Base-by-base conservation (phyloP, 2,329 filamentous ascomycete species). In the Fusarium buxicola region DNA sequence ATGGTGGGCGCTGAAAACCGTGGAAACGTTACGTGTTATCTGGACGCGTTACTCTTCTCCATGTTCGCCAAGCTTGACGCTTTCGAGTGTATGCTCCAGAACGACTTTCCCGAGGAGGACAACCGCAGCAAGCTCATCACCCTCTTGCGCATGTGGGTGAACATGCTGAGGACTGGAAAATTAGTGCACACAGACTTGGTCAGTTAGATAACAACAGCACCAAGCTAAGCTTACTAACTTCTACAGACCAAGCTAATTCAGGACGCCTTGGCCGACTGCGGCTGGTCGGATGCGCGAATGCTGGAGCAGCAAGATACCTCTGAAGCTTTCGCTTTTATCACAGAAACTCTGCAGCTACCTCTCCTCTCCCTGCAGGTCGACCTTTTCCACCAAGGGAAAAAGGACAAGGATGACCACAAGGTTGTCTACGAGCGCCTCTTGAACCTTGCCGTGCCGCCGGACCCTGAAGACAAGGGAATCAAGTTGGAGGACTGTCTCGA, bases 301-400 rank as follows among this genome's bases (percentile, higher is more conserved):
- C 73, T 92, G n/a, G 85, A 89, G 68, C 95, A 98, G 73, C 95
- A 99, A 77, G 95, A 99, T 75, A 92, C 92, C 0, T 97, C 95
- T 0, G 95, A 99, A 76, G 94, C 94, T 1, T 98, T 98, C 73
- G 92, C 89, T 0, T 97, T 97, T 74, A 93, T 99, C 63, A 97
- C 94, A 1, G 94, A 93, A 66, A 92, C 90, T 18, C 83, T 99
- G 16, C 89, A 96, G 69, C 78, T 98, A 13, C 95, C 95, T 7
- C 82, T 98, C 2, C 84, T 98, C 24, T 94, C 94, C 0, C 78
- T 98, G 32, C 96, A 97, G 73, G 94, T 97, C 81, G 94, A 98
- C 73, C 88, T 98, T 12, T 97, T 94, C 68, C 95, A 97, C 72
- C 91, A 92, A 21, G 95, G 94, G 12, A 92, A 92, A 71, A 90